Base-by-base conservation (phyloP, 495 filamentous ascomycete species). In the Amorphotheca resinae region DNA sequence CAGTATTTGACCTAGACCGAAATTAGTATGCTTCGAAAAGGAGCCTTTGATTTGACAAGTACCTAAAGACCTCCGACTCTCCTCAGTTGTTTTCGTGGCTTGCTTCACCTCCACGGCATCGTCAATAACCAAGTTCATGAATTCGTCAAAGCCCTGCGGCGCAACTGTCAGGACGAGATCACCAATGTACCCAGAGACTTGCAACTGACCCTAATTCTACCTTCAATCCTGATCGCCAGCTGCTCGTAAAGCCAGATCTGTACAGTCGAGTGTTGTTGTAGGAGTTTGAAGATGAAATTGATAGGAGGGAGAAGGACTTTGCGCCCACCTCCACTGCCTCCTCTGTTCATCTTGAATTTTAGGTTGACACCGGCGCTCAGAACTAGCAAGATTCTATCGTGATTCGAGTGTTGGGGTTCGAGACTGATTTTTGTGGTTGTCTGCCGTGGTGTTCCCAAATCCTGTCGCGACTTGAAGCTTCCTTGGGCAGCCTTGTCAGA, bases 181-280 rank as follows among this genome's bases (percentile, higher is more conserved):
- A 12, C 37, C 15, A 17, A 35, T 9, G 36, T 31, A 21, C 6
- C 18, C 14, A 14, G 15, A 9, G 2, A 14, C 14, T 23, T 12
- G 22, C n/a, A 18, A 57, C 76, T 17, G 59, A 95, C 89, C 55
- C 87, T 73, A 52, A 98, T 93, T 63, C 87, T 93, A 18, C 91
- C 91, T 58, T 95, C 84, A 59, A 98, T 95, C 43, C 93, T 70
- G 54, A 94, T 88, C 3, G 78, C 76, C 22, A 95, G 67, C 68
- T 96, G 89, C 67, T 98, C 91, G 66, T 87, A 95, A 12, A 98
- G 70, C 91, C 91, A 98, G 59, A 98, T 82, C 49, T 84, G 82
- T 9, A 96, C 87, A 1, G 81, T 84, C 6, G 80, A 78, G 51
- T 84, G 82, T 59, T 84, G 76, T 54, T 95, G 88, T 23, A 98